These are phyloP conservation scores for Rutstroemia sp. DNA, from an alignment of 2,329 filamentous ascomycete species.

Conservation along the genomic window DNA sequence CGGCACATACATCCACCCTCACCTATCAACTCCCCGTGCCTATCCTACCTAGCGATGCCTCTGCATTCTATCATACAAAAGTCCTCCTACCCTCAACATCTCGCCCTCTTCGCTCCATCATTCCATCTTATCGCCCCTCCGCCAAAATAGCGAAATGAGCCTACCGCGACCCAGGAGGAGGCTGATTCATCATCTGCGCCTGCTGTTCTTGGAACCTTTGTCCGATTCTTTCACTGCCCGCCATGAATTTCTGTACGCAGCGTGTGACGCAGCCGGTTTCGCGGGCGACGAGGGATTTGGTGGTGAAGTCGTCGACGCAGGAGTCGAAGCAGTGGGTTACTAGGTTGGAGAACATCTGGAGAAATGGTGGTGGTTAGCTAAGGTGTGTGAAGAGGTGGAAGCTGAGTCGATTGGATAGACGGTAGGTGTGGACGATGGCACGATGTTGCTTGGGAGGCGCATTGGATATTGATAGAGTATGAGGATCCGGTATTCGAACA, in stretches of 20 bases:
- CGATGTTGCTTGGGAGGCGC: too few relatives aligned
- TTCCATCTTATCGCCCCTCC: not conserved
- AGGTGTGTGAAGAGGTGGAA: not conserved
- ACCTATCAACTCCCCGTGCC: too few relatives aligned
- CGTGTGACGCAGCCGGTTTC: conserved; percentile 90
- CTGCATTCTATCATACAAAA: not conserved
- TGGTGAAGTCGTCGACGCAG: conserved; percentile 98
- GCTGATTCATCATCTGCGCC: conserved; percentile 43
- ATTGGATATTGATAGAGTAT: too few relatives aligned
- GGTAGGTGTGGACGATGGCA: not conserved
- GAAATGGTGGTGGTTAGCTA: not conserved
- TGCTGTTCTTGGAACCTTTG: conserved; percentile 78
- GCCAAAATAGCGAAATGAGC: not conserved
- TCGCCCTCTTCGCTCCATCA: not conserved
- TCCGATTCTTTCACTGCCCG: conserved; percentile 80
- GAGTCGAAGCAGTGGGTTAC: conserved; percentile 91
- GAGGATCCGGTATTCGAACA: too few relatives aligned
- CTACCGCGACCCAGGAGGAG: conserved; percentile 24
- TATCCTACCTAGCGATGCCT: not conserved
- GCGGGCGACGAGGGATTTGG: conserved; percentile 81
- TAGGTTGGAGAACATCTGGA: conserved; percentile 56
- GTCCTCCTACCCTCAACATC: too few relatives aligned
- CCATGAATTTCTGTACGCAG: conserved; percentile 95
- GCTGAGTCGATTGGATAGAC: not conserved
- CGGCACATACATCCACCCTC: too few relatives aligned